Evolutionary conservation across 2,329 filamentous ascomycete genomes (phyloP), one percentile per base, ranked within the genome.

Genomic region (Pseudogymnoascus sp.): DNA sequence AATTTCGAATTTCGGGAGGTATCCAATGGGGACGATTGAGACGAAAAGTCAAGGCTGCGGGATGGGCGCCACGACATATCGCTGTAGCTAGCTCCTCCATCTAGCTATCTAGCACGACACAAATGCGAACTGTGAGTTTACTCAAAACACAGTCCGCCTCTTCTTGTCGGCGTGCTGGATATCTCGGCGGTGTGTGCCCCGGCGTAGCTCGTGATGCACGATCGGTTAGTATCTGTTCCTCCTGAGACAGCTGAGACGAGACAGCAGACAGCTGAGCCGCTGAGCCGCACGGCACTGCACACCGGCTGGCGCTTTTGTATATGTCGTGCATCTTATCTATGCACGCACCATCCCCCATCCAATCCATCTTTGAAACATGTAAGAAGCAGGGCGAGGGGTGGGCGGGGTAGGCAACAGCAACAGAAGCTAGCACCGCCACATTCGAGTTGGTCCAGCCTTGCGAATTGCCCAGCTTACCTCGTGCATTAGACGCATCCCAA

Each of bases 51-150:
- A 55, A 33, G 45, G 45, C n/a, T 55, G 27, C n/a, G n/a, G 9
- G n/a, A 18, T 12, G 45, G 27, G 27, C 45, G 27, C 6, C 45
- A 31, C 25, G 25, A 52, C n/a, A 55, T 55, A 33, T 55, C 45
- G 45, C 8, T 33, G 45, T 55, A 33, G 45, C 45, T 33, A 55
- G 45, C 9, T 55, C 15, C n/a, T 12, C 27, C n/a, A 55, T 55
- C 45, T 55, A 55, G 45, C 27, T 55, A 55, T 18, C n/a, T 33
- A 31, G 1, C 45, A n/a, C 29, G 27, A 33, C n/a, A 55, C 45
- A n/a, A 55, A 55, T 55, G 45, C 45, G 45, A 55, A 55, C 27
- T 55, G 45, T 55, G 45, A 18, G 45, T 55, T 33, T 9, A 48
- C 21, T 10, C 45, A 52, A 52, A n/a, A n/a, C n/a, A 31, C 45